Base-by-base conservation (phyloP, 768 basidiomycete species). In the Dentipellis sp. region DNA sequence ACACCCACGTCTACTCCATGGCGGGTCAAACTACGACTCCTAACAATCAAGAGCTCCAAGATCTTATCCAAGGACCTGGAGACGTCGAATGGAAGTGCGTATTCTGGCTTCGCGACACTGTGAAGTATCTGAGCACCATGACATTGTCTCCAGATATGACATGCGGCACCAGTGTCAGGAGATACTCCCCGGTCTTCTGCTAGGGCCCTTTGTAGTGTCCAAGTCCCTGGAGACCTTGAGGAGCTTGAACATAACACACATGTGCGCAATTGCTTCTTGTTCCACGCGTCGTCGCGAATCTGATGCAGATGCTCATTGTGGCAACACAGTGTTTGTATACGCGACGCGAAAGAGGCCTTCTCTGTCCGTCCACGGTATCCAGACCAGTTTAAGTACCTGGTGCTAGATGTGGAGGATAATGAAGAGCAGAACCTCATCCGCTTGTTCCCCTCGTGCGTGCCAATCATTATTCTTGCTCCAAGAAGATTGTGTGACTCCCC, bases 151-250 rank as follows among this genome's bases (percentile, higher is more conserved):
- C 54, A 91, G 88, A 64, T 97, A 97, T 65, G 93, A 95, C 71
- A 94, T 97, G 94, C 79, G 93, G 34, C 76, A 93, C n/a, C 88
- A 94, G 64, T 92, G 91, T 63, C 93, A 97, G 72, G 88, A 94
- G 69, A 94, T 95, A 60, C 74, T 91, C 0, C 86, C 90, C 22
- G 82, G 83, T 16, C 81, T 97, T 38, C 75, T 83, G 23, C 81
- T 97, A 6, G 93, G 93, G 0, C 92, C 93, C 3, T 91, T 94
- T 59, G 86, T 89, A 60, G 89, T 88, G 9, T 91, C 90, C 1
- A 94, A 94, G 67, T 86, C 87, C 0, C 72, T 91, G 23, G 79
- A 86, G 12, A 81, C 80, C 2, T 79, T 97, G 10, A 71, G 74
- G 42, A 68, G 68, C 8, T 78, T 88, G n/a, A 72, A 77, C 0